A percentile compares a stretch with the other conserved stretches of the same genome.
Evolutionary conservation across 208 protist species (phyloP).

Genomic region (Wallacemonas rigidus): DNA sequence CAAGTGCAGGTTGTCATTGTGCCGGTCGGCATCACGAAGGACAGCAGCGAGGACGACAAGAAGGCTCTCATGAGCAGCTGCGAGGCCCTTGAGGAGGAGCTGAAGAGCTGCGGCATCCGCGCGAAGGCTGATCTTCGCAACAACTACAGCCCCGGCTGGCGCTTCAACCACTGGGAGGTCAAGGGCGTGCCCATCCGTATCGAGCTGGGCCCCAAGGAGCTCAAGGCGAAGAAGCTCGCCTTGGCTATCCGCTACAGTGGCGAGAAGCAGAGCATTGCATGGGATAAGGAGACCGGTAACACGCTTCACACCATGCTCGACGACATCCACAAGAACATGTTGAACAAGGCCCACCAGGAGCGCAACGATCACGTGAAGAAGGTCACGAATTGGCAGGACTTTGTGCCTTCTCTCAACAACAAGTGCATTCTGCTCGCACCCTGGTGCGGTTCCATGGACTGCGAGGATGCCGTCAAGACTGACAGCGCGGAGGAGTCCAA

Average conservation of each 20-base stretch:
- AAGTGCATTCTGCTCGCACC: conserved; percentile 90
- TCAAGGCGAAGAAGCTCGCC: conserved; percentile 67
- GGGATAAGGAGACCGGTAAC: conserved; percentile 43
- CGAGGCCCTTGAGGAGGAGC: conserved; percentile 55
- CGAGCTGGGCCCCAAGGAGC: conserved; percentile 98
- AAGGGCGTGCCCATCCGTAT: conserved; percentile 97
- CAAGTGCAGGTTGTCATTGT: conserved; percentile 95
- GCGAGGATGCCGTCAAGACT: conserved; percentile 96
- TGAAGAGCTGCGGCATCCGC: conserved; percentile 82
- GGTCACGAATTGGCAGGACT: conserved; percentile 89
- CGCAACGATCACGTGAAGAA: conserved; percentile 58
- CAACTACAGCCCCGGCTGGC: conserved; percentile 97
- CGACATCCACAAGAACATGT: conserved; percentile 92
- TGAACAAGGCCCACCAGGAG: conserved; percentile 51
- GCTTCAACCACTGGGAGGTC: conserved; percentile 99
- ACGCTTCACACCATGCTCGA: conserved; percentile 70
- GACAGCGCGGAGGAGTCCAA: conserved; percentile 88
- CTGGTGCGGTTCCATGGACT: conserved; percentile 91
- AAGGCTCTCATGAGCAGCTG: conserved; percentile 54
- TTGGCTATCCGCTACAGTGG: conserved; percentile 72
- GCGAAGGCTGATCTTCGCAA: conserved; percentile 91
- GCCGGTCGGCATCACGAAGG: conserved; percentile 89
- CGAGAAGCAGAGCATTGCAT: conserved; percentile 60
- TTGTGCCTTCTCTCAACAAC: conserved; percentile 90
- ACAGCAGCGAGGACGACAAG: conserved; percentile 65